A percentile compares a stretch with the other conserved stretches of the same genome.
phyloP scores from a whole-genome alignment of 495 filamentous ascomycete species.

The Sordaria brevicollis region DNA sequence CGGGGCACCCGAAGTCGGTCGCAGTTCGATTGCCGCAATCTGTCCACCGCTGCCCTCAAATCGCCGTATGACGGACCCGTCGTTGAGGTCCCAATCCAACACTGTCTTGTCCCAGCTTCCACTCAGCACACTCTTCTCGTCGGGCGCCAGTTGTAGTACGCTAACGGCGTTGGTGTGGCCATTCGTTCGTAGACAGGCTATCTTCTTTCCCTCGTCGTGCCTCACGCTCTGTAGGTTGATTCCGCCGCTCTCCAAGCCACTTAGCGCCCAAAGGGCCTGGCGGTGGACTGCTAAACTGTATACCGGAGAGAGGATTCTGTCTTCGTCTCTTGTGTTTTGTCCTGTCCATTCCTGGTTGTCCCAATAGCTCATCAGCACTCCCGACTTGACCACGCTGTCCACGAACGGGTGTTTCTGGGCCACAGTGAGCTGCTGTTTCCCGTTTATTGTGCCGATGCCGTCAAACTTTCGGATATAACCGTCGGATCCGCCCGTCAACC shows the following conservation, averaged over 20 bases:
- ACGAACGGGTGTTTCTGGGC: constrained; percentile 96
- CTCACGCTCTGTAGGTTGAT: constrained; percentile 94
- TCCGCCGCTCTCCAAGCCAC: constrained; percentile 77
- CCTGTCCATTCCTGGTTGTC: constrained; percentile 61
- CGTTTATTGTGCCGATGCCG: constrained; percentile 89
- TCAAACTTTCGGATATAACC: constrained; percentile 94
- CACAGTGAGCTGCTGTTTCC: constrained; percentile 86
- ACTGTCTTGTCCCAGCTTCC: constrained; percentile 95
- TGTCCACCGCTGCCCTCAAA: constrained; percentile 73
- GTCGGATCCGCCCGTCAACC: constrained; percentile 88
- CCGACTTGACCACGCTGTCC: constrained; percentile 91
- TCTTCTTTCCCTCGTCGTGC: constrained; percentile 86
- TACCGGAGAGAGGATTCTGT: constrained; percentile 63
- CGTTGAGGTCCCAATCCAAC: constrained; percentile 92
- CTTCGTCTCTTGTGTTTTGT: constrained; percentile 36
- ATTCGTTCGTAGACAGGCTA: constrained; percentile 53
- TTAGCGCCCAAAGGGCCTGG: constrained; percentile 81
- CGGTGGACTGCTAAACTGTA: constrained; percentile 90
- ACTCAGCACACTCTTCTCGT: constrained; percentile 81
- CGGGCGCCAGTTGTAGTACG: constrained; percentile 66
- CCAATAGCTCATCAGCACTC: constrained; percentile 91
- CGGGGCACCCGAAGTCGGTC: constrained; percentile 64
- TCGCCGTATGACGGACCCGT: constrained; percentile 60
- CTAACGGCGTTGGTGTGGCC: constrained; percentile 90
- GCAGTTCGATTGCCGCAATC: constrained; percentile 76